Conservation (phyloP, 441 rosid species). For the Omphalea diandra region DNA sequence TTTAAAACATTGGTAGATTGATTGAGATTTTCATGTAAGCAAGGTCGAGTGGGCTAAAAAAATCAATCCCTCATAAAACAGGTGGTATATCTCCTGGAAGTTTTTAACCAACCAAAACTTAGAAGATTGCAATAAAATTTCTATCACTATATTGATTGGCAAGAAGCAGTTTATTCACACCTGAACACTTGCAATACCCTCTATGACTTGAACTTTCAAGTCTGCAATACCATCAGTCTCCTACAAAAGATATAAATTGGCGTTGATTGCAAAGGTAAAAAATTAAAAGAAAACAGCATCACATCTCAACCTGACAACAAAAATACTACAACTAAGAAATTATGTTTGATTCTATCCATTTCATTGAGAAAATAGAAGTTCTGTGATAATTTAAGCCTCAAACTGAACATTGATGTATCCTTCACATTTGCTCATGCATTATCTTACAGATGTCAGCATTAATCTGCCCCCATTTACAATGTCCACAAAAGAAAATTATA, state of each 20-base stretch:
- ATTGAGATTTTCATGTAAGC: not conserved
- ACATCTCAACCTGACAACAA: not conserved
- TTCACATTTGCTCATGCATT: not conserved
- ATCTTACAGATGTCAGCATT: not conserved
- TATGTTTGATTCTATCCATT: not conserved
- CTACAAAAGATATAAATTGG: conserved; percentile 33
- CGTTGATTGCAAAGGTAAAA: conserved; percentile 7
- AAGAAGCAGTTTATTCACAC: conserved; percentile 29
- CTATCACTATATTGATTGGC: not conserved
- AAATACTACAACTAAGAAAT: not conserved
- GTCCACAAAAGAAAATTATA: not conserved
- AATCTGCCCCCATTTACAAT: not conserved
- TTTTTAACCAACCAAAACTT: not conserved
- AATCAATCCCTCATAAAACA: not conserved
- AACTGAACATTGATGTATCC: not conserved
- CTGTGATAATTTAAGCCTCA: not conserved
- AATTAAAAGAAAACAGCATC: too few species aligned
- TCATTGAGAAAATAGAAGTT: conserved; percentile 5
- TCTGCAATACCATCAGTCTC: conserved; percentile 58
- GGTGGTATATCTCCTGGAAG: not conserved
- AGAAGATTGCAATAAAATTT: not conserved
- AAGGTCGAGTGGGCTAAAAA: not conserved
- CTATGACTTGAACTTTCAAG: conserved; percentile 65
- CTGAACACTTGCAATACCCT: conserved; percentile 91
- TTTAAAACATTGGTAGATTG: too few species aligned